phyloP scores from a whole-genome alignment of 257 asterid species.

The Linderniella brevidens region DNA sequence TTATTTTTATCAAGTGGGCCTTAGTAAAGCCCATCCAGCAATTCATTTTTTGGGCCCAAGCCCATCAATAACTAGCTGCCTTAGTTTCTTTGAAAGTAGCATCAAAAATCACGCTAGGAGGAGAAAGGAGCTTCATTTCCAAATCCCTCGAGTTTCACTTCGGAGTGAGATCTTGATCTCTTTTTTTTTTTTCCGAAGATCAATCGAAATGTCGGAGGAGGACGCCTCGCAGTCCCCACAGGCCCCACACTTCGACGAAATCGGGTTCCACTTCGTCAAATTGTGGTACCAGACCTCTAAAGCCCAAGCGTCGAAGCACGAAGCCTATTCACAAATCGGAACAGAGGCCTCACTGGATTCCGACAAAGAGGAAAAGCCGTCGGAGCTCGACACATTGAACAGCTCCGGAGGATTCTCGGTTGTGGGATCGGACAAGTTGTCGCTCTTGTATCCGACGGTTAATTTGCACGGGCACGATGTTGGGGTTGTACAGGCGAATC shows the following conservation, averaged over 20 bases:
- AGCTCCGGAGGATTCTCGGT: slow-evolving; percentile 74
- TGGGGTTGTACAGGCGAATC: slow-evolving; percentile 82
- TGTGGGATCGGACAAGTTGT: slow-evolving; percentile 69
- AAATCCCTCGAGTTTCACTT: too few species aligned
- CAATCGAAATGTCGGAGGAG: slow-evolving; percentile 22
- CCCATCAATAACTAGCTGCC: too few species aligned
- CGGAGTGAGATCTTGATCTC: too few species aligned
- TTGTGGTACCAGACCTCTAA: slow-evolving; percentile 55
- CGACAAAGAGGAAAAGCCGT: slow-evolving; percentile 50
- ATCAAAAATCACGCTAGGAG: too few species aligned
- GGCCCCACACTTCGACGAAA: slow-evolving; percentile 26
- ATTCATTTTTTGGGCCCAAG: too few species aligned
- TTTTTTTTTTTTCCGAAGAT: too few species aligned
- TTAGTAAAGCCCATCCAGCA: too few species aligned
- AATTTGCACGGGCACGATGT: slow-evolving; percentile 75
- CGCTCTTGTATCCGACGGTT: slow-evolving; percentile 44
- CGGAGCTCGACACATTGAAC: slow-evolving; percentile 54
- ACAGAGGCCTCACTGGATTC: slow-evolving; percentile 15
- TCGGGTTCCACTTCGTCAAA: slow-evolving; percentile 55
- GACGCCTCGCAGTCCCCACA: slow-evolving; percentile 19
- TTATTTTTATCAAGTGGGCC: too few species aligned
- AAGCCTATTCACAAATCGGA: slow-evolving; percentile 4
- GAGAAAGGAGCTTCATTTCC: too few species aligned
- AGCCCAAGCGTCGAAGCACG: slow-evolving; percentile 28
- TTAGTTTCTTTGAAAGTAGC: too few species aligned